Evolutionary conservation across 257 asterid species (phyloP).

Genomic region (Fraxinus americana): DNA sequence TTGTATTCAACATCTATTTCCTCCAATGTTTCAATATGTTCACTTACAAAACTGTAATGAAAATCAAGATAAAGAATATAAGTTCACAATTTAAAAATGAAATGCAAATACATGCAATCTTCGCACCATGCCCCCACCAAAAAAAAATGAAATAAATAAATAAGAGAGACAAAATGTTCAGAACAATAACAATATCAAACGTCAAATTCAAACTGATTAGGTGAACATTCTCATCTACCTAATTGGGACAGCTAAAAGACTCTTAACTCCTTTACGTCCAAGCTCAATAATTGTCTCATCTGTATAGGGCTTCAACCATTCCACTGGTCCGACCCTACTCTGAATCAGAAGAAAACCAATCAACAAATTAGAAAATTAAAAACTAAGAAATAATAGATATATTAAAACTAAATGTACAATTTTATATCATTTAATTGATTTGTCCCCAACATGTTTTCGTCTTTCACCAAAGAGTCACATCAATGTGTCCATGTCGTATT

Average conservation of each 20-base stretch:
- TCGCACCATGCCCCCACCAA: background rate
- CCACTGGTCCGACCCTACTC: conserved; percentile 99
- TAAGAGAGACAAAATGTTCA: background rate
- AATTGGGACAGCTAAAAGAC: conserved; percentile 97
- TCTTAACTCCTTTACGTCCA: conserved; percentile 87
- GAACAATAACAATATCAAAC: background rate
- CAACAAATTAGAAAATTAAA: conserved; percentile 16
- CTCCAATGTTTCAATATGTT: conserved; percentile 97
- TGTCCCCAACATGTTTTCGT: too few species aligned
- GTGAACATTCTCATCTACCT: conserved; percentile 49
- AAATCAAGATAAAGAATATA: conserved; percentile 20
- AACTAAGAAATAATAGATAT: background rate
- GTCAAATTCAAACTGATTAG: conserved; percentile 12
- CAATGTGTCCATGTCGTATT: background rate
- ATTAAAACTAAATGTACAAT: background rate
- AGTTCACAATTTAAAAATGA: conserved; percentile 21
- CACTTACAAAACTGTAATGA: conserved; percentile 84
- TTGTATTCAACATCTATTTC: conserved; percentile 99
- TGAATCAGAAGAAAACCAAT: conserved; percentile 45
- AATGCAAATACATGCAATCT: conserved; percentile 13
- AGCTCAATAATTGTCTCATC: conserved; percentile 93
- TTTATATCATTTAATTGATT: background rate
- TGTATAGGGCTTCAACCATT: conserved; percentile 97
- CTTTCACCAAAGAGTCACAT: background rate
- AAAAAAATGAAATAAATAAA: background rate